A percentile compares a stretch with the other conserved stretches of the same genome.
These are phyloP conservation scores for Aureobasidium lini DNA, from an alignment of 2,329 filamentous ascomycete genomes.

Conservation along the genomic window DNA sequence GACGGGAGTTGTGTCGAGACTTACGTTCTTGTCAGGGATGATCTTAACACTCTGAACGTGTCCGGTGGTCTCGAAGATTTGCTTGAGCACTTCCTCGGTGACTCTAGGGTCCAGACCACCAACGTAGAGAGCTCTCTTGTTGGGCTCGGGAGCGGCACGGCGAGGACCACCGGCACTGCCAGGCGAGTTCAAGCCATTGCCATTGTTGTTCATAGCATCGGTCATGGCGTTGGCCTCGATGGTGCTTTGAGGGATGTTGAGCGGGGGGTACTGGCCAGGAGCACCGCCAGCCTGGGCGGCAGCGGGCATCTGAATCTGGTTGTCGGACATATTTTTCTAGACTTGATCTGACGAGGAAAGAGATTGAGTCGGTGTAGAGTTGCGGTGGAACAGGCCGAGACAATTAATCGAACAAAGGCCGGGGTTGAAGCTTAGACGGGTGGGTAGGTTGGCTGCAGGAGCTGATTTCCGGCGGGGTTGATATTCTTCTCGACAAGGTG, in stretches of 20 bases:
- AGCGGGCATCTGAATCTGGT: constrained; percentile 60
- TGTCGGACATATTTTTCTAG: constrained; percentile 61
- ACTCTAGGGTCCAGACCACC: constrained; percentile 91
- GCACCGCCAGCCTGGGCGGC: constrained; percentile 61
- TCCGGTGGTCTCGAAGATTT: constrained; percentile 97
- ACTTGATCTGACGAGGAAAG: not conserved
- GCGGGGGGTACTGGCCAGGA: constrained; percentile 70
- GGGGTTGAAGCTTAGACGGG: constrained; percentile 6
- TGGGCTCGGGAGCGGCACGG: constrained; percentile 91
- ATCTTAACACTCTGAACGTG: constrained; percentile 99
- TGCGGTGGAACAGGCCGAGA: constrained; percentile 6
- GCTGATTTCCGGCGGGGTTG: not conserved
- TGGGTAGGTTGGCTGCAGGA: not conserved
- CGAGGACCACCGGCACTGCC: constrained; percentile 75
- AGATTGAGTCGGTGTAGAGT: not conserved
- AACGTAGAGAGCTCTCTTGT: constrained; percentile 95
- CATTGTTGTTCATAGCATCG: constrained; percentile 66
- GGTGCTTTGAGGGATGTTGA: constrained; percentile 88
- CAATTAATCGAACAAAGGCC: constrained; percentile 10
- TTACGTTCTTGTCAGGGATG: constrained; percentile 98
- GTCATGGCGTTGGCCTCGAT: constrained; percentile 89
- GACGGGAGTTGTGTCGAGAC: constrained; percentile 32
- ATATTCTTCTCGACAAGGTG: not conserved
- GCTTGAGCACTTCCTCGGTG: constrained; percentile 89
- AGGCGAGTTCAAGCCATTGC: constrained; percentile 70